Evolutionary conservation across 768 basidiomycete species (phyloP), one percentile per base, ranked within the genome.

Genomic region (Suillus occidentalis): DNA sequence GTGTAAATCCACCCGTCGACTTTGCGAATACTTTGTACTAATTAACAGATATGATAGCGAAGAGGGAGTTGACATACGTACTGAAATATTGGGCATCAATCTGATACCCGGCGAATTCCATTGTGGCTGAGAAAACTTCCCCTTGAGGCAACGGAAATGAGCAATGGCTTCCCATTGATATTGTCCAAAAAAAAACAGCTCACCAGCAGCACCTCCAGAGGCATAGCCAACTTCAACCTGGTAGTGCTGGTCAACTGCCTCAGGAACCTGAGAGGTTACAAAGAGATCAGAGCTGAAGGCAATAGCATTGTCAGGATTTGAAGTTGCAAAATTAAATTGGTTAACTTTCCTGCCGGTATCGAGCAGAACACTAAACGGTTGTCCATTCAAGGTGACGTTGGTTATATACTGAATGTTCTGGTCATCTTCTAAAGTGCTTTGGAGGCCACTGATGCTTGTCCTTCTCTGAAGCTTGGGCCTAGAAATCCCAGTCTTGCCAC

Each of bases 211-310:
- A 2, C 73, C 72, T 39, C 86, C 87, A 18, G 84, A 78, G 18
- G 86, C 88, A 76, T 89, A 90, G 8, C 73, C 70, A 22, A 89
- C 81, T 18, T 70, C 70, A 22, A 80, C 72, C 9, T 75, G 75
- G 59, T 71, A 73, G 3, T 79, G 81, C 43, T 83, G 80, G 31
- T 75, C 68, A 20, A 68, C 77, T 40, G 80, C 81, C 43, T 72
- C 72, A 13, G 76, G 74, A 8, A 87, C 81, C 60, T 64, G 64
- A 37, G 81, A 80, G 12, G 83, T 81, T 6, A 89, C 82, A 83
- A 85, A 89, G 9, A 89, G 73, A 71, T 91, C 89, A 18, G 89
- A 88, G 65, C 89, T 90, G 59, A 45, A 84, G 22, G 43, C 20
- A 14, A 28, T 36, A 28, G 1, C 72, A 49, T 80, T 76, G 14